Conservation (phyloP, 2,329 filamentous ascomycete species). For the Ustulina deusta region DNA sequence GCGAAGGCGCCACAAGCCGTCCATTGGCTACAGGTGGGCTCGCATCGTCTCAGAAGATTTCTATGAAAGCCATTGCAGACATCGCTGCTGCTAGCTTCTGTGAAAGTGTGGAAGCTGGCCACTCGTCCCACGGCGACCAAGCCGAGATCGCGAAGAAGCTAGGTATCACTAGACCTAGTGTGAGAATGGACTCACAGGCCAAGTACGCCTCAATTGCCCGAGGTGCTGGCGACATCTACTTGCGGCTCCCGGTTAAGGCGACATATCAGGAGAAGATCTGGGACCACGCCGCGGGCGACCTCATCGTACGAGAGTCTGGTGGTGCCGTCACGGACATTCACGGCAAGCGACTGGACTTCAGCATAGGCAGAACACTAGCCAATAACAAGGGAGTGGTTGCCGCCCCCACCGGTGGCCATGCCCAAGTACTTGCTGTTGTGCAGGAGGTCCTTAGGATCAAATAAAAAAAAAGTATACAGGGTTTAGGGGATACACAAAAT, state of each 20-base stretch:
- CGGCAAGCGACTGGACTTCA: constrained; percentile 88
- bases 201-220: constrained; percentile 97
- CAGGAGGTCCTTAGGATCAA: constrained; percentile 76
- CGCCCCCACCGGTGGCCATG: constrained; percentile 81
- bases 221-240: constrained; percentile 93
- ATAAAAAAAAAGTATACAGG: constrained; percentile 42
- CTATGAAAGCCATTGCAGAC: constrained; percentile 81
- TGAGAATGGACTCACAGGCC: constrained; percentile 97
- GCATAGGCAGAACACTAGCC: constrained; percentile 83
- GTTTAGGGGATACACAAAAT: constrained; percentile 43
- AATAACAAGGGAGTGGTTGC: constrained; percentile 96
- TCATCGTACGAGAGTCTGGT: constrained; percentile 94
- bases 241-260: constrained; percentile 85
- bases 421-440: constrained; percentile 81
- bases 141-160: constrained; percentile 84
- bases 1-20: constrained; percentile 83
- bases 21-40: constrained; percentile 72
- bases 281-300: constrained; percentile 95
- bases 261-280: constrained; percentile 99
- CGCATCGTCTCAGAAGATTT: constrained; percentile 70
- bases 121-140: constrained; percentile 91
- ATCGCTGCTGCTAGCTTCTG: constrained; percentile 90
- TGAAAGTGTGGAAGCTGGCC: constrained; percentile 93
- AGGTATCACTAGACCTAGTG: constrained; percentile 88
- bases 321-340: constrained; percentile 90